Evolutionary conservation across 495 filamentous ascomycete species (phyloP).

Genomic region (Neurospora sp.): DNA sequence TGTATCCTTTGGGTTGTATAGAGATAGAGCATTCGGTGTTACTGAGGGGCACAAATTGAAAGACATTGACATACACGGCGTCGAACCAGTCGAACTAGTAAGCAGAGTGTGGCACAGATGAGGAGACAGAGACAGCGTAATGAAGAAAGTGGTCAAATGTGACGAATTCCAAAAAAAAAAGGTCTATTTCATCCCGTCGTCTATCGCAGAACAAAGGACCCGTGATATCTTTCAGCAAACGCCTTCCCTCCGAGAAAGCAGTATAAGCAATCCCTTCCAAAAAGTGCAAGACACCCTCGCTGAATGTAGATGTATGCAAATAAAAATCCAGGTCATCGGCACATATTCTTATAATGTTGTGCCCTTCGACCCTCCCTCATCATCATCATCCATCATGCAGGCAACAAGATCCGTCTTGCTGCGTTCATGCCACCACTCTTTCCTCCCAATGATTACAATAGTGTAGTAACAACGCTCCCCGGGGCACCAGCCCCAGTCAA

Average conservation of each 20-base stretch:
- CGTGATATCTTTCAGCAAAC: neutral
- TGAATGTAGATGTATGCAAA: neutral
- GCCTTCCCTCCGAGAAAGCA: neutral
- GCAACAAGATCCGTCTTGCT: neutral
- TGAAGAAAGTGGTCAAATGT: neutral
- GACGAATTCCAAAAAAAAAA: neutral
- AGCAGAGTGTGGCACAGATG: neutral
- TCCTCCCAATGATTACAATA: neutral
- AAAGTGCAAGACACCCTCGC: neutral
- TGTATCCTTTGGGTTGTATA: neutral
- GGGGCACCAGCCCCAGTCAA: neutral
- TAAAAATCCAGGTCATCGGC: neutral
- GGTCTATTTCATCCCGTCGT: slow-evolving; percentile 1
- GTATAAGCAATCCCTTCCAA: neutral
- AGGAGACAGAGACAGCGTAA: neutral
- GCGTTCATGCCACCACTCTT: neutral
- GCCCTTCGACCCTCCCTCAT: neutral
- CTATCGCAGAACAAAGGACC: neutral
- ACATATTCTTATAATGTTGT: neutral
- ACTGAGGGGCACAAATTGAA: neutral
- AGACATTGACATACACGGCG: neutral
- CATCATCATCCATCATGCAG: neutral
- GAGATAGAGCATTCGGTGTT: neutral
- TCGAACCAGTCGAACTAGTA: neutral
- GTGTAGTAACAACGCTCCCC: neutral